Percentiles rank a stretch among this genome's conserved stretches.
phyloP scores from a whole-genome alignment of 805 yeast species.

The Lachancea nothofagi region DNA sequence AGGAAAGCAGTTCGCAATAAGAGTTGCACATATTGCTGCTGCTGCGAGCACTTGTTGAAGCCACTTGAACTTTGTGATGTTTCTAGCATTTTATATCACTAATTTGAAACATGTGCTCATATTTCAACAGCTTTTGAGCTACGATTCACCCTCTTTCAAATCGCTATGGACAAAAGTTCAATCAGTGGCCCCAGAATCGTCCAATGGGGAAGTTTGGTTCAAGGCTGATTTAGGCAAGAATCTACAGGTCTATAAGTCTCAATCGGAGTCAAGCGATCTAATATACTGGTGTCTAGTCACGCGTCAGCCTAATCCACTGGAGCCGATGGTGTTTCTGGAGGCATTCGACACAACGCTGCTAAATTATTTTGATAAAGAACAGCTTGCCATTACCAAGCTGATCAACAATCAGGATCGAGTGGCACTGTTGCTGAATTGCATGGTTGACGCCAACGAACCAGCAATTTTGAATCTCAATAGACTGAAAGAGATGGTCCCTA shows the following conservation, averaged over 20 bases:
- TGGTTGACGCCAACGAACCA: slow-evolving; percentile 75
- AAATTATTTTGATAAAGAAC: slow-evolving; percentile 51
- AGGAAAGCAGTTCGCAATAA: background rate
- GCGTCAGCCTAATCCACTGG: slow-evolving; percentile 40
- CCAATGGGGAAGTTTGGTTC: slow-evolving; percentile 19
- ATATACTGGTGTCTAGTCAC: slow-evolving; percentile 24
- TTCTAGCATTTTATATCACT: slow-evolving; percentile 28
- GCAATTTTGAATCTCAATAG: slow-evolving; percentile 61
- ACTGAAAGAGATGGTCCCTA: slow-evolving; percentile 64
- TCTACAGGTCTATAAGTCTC: slow-evolving; percentile 21
- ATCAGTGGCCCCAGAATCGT: slow-evolving; percentile 18
- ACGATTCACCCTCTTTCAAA: slow-evolving; percentile 26
- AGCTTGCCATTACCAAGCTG: slow-evolving; percentile 52
- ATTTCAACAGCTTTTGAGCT: slow-evolving; percentile 27
- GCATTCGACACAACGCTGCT: slow-evolving; percentile 46
- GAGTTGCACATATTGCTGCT: no score
- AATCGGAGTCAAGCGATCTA: slow-evolving; percentile 20
- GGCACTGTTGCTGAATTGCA: slow-evolving; percentile 64
- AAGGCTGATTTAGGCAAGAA: slow-evolving; percentile 21
- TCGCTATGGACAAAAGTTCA: slow-evolving; percentile 23
- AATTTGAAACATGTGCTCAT: slow-evolving; percentile 22
- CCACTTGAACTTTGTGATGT: slow-evolving; percentile 15
- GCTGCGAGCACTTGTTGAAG: background rate
- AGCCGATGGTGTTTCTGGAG: slow-evolving; percentile 50
- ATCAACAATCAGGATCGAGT: slow-evolving; percentile 67